Evolutionary conservation across 208 protist species (phyloP).

Genomic region (Lotmaria passim): DNA sequence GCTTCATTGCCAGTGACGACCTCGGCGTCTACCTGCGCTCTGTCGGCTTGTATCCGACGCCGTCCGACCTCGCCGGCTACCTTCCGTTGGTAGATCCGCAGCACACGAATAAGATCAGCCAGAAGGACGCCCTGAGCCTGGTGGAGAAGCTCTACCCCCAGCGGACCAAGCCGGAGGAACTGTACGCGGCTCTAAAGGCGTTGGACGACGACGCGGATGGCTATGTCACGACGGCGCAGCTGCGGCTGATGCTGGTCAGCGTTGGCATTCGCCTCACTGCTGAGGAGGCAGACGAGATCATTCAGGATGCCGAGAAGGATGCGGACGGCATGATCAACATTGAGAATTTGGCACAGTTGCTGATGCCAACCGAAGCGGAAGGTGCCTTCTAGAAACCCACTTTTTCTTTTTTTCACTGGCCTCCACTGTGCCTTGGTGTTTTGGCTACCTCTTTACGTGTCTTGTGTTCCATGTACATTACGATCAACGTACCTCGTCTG

Average conservation of each 20-base stretch:
- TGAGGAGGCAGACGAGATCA: constrained; percentile 89
- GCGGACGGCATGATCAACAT: constrained; percentile 83
- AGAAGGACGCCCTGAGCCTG: constrained; percentile 80
- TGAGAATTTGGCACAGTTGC: constrained; percentile 83
- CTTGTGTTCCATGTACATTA: not conserved
- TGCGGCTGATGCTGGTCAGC: constrained; percentile 94
- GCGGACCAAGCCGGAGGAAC: constrained; percentile 64
- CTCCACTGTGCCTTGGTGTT: too few species aligned
- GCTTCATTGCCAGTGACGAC: constrained; percentile 96
- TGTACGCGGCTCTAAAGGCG: constrained; percentile 94
- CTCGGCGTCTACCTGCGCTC: constrained; percentile 99
- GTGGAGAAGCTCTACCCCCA: constrained; percentile 74
- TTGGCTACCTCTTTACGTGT: too few species aligned
- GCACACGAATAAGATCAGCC: constrained; percentile 93
- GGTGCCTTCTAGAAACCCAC: not conserved
- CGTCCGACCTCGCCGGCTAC: constrained; percentile 96
- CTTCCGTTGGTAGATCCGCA: constrained; percentile 96
- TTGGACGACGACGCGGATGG: constrained; percentile 95
- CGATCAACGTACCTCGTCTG: too few species aligned
- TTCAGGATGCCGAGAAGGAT: constrained; percentile 84
- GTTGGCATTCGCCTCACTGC: constrained; percentile 90
- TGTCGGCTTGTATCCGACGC: constrained; percentile 96
- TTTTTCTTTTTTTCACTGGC: too few species aligned
- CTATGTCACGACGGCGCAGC: constrained; percentile 92
- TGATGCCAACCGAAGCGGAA: constrained; percentile 29